These are phyloP conservation scores for Datura wrightii DNA, from an alignment of 257 asterid genomes.

Conservation along the genomic window DNA sequence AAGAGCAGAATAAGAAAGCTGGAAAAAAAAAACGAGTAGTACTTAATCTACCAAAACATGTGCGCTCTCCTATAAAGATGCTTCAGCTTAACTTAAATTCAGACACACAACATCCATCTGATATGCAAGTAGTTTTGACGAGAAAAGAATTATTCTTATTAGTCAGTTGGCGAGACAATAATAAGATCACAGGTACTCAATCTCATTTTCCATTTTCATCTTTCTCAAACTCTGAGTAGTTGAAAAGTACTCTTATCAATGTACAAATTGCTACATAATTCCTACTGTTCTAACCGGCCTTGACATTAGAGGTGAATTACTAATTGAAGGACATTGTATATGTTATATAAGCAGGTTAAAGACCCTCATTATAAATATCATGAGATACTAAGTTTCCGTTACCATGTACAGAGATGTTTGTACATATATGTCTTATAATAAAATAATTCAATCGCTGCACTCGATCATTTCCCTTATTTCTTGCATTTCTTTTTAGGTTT, in stretches of 20 bases:
- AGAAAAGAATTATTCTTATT: neutral
- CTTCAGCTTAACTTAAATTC: neutral
- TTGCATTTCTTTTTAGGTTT: neutral
- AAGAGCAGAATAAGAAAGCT: neutral
- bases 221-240: neutral
- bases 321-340: neutral
- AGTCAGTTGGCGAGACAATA: neutral
- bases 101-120: neutral
- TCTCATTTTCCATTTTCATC: constrained; percentile 1
- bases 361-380: neutral
- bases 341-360: neutral
- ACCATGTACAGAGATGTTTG: neutral
- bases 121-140: neutral
- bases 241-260: constrained; percentile 15
- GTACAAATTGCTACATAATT: neutral
- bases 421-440: neutral
- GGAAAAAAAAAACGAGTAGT: neutral
- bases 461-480: neutral
- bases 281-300: neutral
- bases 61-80: neutral
- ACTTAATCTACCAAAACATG: neutral
- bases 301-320: neutral
- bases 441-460: neutral
- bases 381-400: neutral
- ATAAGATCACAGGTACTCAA: neutral